Evolutionary conservation across 2,329 filamentous ascomycete genomes (phyloP), one percentile per base, ranked within the genome.

Genomic region (Chrysoporthe deuterocubensis): DNA sequence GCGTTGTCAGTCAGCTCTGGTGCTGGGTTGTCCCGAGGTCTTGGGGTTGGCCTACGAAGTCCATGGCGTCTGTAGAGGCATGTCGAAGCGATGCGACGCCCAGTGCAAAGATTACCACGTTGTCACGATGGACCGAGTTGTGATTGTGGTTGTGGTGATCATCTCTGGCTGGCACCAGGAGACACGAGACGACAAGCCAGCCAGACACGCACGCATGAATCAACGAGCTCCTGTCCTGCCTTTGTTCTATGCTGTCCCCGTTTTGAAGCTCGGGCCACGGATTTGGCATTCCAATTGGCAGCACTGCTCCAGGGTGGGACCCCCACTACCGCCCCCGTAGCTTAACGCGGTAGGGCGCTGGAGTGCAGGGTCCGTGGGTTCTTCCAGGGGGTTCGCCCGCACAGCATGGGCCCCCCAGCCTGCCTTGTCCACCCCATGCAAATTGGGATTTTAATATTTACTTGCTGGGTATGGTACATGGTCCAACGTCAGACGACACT

Each of bases 11-110:
- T 70, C 58, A 71, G 67, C 67, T 68, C 54, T 62, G 54, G 43
- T 64, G 58, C 34, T 66, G 69, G 42, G 13, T 18, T 16, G 5
- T 16, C 13, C 13, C 14, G 32, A 40, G 34, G 59, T 42, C 1
- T 57, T 6, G 40, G n/a, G 57, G 62, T n/a, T n/a, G 65, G 21
- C 69, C 62, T 62, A 70, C 69, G 52, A 70, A 70, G 59, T 70
- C 69, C 69, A 70, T 70, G 58, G 65, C 67, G 67, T 64, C 60
- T 62, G 42, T 50, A 66, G 67, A 67, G 69, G 69, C 69, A 70
- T 70, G 48, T 66, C 69, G 69, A 65, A 65, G 54, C 62, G 56
- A 54, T 67, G 59, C 59, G 56, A 54, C 62, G 62, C 62, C 62
- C 32, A 46, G 40, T 44, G 59, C 42, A 61, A 26, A 40, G 42